Conservation (phyloP, 257 asterid genomes). For the Nicotiana knightiana region DNA sequence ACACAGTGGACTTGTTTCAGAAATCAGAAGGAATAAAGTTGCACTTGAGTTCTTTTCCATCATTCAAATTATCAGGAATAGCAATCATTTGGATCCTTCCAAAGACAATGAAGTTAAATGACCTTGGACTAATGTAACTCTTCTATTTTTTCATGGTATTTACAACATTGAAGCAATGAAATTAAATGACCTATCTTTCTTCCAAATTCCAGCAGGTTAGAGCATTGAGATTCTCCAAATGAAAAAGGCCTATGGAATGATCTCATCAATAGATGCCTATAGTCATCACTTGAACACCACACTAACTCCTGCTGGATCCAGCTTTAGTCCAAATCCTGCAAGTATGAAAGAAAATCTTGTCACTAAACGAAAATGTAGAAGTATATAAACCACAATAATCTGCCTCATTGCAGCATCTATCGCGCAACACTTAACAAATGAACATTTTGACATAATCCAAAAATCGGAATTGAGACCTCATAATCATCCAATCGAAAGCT, state of each 20-base stretch:
- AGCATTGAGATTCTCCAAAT: neutral
- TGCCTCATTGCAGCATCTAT: neutral
- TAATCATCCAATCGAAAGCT: conserved; percentile 8
- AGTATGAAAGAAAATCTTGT: neutral
- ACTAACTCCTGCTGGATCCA: neutral
- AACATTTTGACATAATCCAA: neutral
- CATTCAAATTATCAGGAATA: neutral
- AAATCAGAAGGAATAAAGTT: neutral
- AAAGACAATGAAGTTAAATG: neutral
- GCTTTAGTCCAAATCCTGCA: conserved; percentile 10
- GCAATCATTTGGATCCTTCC: neutral
- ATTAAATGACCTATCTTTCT: neutral
- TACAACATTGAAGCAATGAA: neutral
- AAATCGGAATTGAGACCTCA: conserved; percentile 7
- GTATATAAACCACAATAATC: neutral
- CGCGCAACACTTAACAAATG: neutral
- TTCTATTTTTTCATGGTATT: neutral
- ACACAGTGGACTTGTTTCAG: neutral
- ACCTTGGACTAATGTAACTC: neutral
- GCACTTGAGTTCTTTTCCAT: neutral
- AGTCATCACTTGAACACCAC: neutral
- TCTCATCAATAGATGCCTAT: neutral
- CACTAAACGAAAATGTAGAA: neutral
- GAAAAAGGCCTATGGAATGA: neutral
- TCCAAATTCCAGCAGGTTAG: neutral